Evolutionary conservation across 2,329 filamentous ascomycete genomes (phyloP).

Genomic region (Lasiodiplodia sp.): DNA sequence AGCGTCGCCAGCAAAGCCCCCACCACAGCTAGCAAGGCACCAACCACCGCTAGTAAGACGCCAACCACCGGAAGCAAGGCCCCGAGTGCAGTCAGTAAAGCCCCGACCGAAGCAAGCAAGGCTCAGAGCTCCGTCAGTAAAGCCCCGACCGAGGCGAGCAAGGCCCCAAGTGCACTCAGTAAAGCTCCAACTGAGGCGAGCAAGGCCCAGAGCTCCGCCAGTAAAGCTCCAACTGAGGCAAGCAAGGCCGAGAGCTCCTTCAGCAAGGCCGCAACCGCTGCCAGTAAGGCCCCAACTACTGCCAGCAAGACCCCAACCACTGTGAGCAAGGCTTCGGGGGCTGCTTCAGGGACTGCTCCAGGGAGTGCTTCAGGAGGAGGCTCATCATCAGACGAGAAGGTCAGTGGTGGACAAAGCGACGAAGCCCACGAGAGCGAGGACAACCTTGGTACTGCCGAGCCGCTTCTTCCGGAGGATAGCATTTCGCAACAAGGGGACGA

Average conservation of each 20-base stretch:
- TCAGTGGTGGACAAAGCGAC: not conserved
- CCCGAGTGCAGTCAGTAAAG: not conserved
- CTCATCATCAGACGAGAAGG: not conserved
- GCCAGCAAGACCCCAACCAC: constrained; percentile 7
- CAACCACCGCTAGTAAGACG: not conserved
- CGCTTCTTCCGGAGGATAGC: constrained; percentile 18
- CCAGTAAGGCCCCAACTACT: not conserved
- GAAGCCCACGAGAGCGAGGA: constrained; percentile 1
- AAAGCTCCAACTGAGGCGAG: not conserved
- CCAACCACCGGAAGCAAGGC: constrained; percentile 35
- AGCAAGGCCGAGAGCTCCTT: constrained; percentile 9
- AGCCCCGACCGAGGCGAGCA: not conserved
- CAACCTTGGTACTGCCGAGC: not conserved
- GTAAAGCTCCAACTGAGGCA: not conserved
- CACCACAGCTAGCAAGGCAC: constrained; percentile 30
- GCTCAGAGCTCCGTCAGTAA: not conserved
- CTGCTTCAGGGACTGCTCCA: not conserved
- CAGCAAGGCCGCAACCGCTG: not conserved
- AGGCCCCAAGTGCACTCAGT: not conserved
- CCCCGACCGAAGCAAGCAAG: not conserved
- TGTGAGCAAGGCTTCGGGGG: constrained; percentile 2
- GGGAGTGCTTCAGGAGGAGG: not conserved
- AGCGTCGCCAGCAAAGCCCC: constrained; percentile 1
- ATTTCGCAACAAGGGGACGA: constrained; percentile 28
- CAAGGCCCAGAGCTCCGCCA: not conserved